Percentiles rank a stretch among this genome's conserved stretches.
Conservation (phyloP, 2,329 filamentous ascomycete genomes). For the Fusarium pseudograminearum region DNA sequence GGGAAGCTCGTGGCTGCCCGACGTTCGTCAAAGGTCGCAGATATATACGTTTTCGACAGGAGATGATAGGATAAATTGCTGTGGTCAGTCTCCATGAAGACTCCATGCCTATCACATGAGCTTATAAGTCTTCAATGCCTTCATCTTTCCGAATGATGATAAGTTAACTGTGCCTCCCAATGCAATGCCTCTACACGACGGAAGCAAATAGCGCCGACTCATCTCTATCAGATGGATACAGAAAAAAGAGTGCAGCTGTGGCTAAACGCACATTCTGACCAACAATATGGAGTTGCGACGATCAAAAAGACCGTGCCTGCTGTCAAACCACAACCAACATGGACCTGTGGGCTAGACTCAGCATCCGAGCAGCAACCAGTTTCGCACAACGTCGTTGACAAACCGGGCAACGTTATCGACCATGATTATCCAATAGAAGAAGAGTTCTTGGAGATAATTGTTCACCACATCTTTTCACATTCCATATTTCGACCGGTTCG, state of each 20-base stretch:
- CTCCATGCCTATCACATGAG: neutral
- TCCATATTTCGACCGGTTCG: conserved; percentile 30
- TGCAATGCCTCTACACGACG: neutral
- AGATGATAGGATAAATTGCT: neutral
- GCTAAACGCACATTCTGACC: neutral
- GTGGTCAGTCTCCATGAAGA: neutral
- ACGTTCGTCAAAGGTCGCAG: neutral
- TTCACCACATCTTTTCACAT: conserved; percentile 31
- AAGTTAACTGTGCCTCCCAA: neutral
- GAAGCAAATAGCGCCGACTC: neutral
- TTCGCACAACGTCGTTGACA: neutral
- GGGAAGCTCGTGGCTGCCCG: neutral
- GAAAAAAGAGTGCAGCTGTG: neutral
- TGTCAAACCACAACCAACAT: neutral
- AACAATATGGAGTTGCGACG: neutral
- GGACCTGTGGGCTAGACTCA: neutral
- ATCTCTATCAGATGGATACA: neutral
- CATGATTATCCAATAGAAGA: conserved; percentile 21
- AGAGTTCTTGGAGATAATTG: conserved; percentile 19
- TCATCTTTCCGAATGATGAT: neutral
- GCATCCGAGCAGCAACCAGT: neutral
- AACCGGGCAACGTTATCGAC: neutral
- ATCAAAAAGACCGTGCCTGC: neutral
- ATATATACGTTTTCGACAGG: conserved; percentile 19
- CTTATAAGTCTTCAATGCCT: neutral